phyloP scores from a whole-genome alignment of 2,329 filamentous ascomycete genomes.

The Orbilia blumenaviensis region DNA sequence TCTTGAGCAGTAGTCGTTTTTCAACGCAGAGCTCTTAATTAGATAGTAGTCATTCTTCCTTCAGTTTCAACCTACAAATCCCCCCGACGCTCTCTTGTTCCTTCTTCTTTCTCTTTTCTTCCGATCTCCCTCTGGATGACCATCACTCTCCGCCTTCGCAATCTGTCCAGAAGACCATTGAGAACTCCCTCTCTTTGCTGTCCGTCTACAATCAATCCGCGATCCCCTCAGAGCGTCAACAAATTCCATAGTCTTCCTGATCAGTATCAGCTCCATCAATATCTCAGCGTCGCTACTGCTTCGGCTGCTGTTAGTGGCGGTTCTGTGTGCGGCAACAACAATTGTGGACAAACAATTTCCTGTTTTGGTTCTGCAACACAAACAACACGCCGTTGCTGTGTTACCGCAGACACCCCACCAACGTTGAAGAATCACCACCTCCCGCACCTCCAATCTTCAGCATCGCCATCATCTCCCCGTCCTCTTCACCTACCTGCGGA shows the following conservation, averaged over 20 bases:
- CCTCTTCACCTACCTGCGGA: background rate
- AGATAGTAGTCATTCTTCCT: background rate
- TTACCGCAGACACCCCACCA: constrained; percentile 11
- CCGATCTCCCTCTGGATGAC: constrained; percentile 26
- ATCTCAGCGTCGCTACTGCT: background rate
- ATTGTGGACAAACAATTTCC: constrained; percentile 30
- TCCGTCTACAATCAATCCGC: background rate
- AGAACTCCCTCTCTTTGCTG: background rate
- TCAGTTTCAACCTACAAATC: background rate
- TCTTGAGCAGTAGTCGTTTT: no score
- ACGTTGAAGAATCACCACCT: background rate
- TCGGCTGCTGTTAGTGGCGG: background rate
- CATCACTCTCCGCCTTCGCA: background rate
- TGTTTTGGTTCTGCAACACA: constrained; percentile 43
- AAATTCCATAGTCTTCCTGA: no score
- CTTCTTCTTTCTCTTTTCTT: background rate
- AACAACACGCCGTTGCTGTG: constrained; percentile 34
- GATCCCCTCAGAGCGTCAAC: background rate
- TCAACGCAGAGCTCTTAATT: no score
- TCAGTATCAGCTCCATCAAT: no score
- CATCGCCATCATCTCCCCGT: background rate
- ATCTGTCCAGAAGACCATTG: background rate
- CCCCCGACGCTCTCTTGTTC: background rate
- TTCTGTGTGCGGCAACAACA: background rate
- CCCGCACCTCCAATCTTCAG: background rate